A percentile compares a stretch with the other conserved stretches of the same genome.
phyloP scores from a whole-genome alignment of 805 yeast genomes.

The Soucietia sequanensis region DNA sequence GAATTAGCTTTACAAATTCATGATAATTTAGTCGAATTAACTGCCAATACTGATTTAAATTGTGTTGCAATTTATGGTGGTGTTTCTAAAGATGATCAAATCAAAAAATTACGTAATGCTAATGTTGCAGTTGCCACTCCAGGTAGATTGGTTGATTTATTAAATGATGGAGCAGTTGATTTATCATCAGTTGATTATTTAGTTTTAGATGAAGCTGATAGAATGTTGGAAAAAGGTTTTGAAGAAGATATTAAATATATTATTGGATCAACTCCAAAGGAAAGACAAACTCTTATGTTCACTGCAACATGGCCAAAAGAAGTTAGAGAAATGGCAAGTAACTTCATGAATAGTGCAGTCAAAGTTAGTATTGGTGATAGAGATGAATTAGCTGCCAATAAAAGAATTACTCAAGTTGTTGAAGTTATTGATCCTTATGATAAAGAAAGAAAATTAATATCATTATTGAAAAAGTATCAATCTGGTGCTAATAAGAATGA shows the following conservation, averaged over 20 bases:
- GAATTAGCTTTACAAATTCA: conserved; percentile 93
- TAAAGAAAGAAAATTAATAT: conserved; percentile 75
- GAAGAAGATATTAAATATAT: conserved; percentile 93
- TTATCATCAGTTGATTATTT: conserved; percentile 68
- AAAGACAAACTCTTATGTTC: conserved; percentile 93
- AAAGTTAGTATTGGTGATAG: conserved; percentile 91
- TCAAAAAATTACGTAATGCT: conserved; percentile 60
- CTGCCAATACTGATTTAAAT: conserved; percentile 58
- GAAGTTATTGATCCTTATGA: conserved; percentile 79
- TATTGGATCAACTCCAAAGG: conserved; percentile 52
- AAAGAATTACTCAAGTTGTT: conserved; percentile 88
- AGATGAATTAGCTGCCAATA: conserved; percentile 92
- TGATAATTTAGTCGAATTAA: conserved; percentile 72
- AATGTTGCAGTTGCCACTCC: conserved; percentile 95
- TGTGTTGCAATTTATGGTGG: conserved; percentile 95
- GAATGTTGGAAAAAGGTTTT: conserved; percentile 98
- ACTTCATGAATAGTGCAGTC: conserved; percentile 82
- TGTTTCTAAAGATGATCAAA: conserved; percentile 92
- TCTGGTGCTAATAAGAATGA: conserved; percentile 65
- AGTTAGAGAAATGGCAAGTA: conserved; percentile 86
- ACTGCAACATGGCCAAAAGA: conserved; percentile 99
- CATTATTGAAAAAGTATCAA: conserved; percentile 72
- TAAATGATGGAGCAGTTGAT: conserved; percentile 82
- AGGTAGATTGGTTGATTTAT: conserved; percentile 90
- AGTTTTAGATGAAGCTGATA: conserved; percentile 95